Evolutionary conservation across 2,329 filamentous ascomycete species (phyloP), one percentile per base, ranked within the genome.

Genomic region (Cordyceps tenuipes): DNA sequence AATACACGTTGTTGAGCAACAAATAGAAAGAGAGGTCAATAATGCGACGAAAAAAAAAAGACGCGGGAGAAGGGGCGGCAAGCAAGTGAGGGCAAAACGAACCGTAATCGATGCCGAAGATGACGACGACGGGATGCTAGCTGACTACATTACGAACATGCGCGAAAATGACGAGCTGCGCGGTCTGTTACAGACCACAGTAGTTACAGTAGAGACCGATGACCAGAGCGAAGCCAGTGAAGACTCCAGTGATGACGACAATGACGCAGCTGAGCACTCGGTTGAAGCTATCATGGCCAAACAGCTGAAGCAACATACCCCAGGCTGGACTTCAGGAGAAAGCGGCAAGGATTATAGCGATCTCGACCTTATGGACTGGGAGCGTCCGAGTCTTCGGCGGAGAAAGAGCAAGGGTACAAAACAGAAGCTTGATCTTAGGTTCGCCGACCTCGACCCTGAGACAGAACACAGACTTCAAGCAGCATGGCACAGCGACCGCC

Each of bases 311-410:
- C 71, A 23, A 67, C 72, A 39, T 71, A 77, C 64, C 73, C 75
- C 10, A 71, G 86, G 60, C 39, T 48, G 43, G 57, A n/a, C n/a
- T 1, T 19, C 39, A 12, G 19, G 10, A 26, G 49, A 49, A 13
- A 23, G 12, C 13, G 34, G 29, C 49, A 36, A 46, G 13, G 74
- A 73, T 2, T 82, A 84, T 62, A 84, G 87, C 62, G 88, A 85
- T 9, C 87, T 96, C 64, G 91, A 96, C 68, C 77, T 95, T 49
- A 93, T 94, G 87, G 90, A 96, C 67, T 90, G 89, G 74, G 82
- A 89, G 17, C 80, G 86, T 29, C 85, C 86, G 1, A 90, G 85
- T 57, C 71, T 91, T 6, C 82, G 79, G 59, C 71, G 72, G 49
- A 84, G 80, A 63, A 87, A 84, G 67, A 77, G 81, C 64, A 90